These are phyloP conservation scores for Stachybotrys echinatus DNA, from an alignment of 2,329 filamentous ascomycete species.

Conservation along the genomic window DNA sequence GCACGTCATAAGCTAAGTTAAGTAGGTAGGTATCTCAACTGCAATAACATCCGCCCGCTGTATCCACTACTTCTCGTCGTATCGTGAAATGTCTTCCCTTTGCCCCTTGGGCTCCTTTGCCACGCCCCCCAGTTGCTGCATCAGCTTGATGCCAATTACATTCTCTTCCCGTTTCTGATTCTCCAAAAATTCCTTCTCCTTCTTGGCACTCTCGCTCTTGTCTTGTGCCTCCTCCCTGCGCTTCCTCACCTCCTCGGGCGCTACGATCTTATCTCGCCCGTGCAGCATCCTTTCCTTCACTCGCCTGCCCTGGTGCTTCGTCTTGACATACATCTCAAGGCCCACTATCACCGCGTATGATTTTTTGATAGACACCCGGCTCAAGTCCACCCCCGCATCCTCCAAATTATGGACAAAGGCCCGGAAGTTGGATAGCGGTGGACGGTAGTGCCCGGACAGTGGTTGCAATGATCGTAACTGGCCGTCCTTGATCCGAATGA, in stretches of 20 bases:
- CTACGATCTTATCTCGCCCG: conserved; percentile 53
- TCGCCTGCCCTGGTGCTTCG: conserved; percentile 58
- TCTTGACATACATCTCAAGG: conserved; percentile 72
- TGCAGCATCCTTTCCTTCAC: conserved; percentile 43
- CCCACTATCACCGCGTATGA: conserved; percentile 80
- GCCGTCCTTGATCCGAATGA: conserved; percentile 81
- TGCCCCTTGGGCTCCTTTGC: conserved; percentile 19
- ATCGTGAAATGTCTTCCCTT: too few relatives aligned
- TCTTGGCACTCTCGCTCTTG: conserved; percentile 53
- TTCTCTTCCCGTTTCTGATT: conserved; percentile 24
- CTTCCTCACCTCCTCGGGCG: conserved; percentile 52
- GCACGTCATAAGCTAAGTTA: too few relatives aligned
- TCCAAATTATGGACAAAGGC: conserved; percentile 72
- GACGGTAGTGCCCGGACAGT: conserved; percentile 76
- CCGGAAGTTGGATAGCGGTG: conserved; percentile 76
- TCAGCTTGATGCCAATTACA: conserved; percentile 20
- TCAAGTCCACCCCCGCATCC: conserved; percentile 72
- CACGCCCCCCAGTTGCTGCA: conserved; percentile 34
- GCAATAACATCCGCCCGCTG: too few relatives aligned
- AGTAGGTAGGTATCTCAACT: too few relatives aligned
- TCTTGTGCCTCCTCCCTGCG: conserved; percentile 56
- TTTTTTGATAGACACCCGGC: conserved; percentile 70
- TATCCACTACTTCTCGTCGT: too few relatives aligned
- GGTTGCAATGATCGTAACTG: conserved; percentile 68
- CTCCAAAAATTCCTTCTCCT: conserved; percentile 41